Evolutionary conservation across 371 early-diverging fungal species (phyloP).

Genomic region (Umbelopsis sp.): DNA sequence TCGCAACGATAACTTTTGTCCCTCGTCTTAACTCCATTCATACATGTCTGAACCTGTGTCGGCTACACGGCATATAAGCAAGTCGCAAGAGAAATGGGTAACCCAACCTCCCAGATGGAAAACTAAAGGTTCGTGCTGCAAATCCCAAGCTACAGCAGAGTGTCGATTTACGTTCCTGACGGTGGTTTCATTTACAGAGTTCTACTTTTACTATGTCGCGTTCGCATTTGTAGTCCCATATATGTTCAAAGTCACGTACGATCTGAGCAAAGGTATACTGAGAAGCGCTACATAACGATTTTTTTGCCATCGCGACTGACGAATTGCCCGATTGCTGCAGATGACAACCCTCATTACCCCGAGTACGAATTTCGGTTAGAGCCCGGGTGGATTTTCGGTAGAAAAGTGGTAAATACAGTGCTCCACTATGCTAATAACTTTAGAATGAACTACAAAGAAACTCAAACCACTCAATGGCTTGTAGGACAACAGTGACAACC

Average conservation of each 20-base stretch:
- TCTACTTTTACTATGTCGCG: conserved; percentile 73
- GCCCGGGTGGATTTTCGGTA: conserved; percentile 71
- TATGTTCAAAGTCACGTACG: conserved; percentile 68
- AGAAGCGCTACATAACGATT: no score
- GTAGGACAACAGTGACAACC: conserved; percentile 85
- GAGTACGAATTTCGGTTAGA: conserved; percentile 55
- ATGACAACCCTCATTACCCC: conserved; percentile 58
- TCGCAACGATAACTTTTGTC: neutral
- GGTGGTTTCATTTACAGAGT: conserved; percentile 46
- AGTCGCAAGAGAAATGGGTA: conserved; percentile 21
- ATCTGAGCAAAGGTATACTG: conserved; percentile 60
- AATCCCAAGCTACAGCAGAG: neutral
- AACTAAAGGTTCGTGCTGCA: conserved; percentile 26
- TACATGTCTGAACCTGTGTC: conserved; percentile 14
- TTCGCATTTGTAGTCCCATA: conserved; percentile 60
- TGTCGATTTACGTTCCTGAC: neutral
- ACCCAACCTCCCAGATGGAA: conserved; percentile 49
- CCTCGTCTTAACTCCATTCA: neutral
- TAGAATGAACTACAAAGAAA: neutral
- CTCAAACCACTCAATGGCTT: neutral
- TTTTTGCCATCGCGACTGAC: neutral
- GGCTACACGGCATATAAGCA: conserved; percentile 21
- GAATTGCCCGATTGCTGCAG: conserved; percentile 23
- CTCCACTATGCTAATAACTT: no score
- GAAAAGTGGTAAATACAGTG: conserved; percentile 49